Conservation (phyloP, 1,284 basidiomycete genomes). For the Melampsora larici-populina region DNA sequence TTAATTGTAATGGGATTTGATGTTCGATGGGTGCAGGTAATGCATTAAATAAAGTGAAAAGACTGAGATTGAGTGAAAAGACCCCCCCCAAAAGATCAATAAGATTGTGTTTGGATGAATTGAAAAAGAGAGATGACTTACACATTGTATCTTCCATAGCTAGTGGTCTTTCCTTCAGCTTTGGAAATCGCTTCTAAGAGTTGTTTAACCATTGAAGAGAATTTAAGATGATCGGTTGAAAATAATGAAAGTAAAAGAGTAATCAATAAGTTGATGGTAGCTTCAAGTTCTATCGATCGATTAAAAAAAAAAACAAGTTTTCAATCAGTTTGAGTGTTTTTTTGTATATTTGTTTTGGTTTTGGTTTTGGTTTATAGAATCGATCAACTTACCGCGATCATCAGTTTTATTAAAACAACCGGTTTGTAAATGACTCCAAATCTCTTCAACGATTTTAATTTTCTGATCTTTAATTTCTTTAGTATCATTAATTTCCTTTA, state of each 20-base stretch:
- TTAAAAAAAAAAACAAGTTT: not conserved
- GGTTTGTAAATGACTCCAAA: conserved; percentile 33
- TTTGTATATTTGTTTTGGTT: not conserved
- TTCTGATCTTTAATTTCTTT: conserved; percentile 28
- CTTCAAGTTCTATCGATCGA: conserved; percentile 36
- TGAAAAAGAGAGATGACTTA: not conserved
- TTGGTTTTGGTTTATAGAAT: not conserved
- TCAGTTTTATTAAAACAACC: conserved; percentile 37
- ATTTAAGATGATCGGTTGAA: conserved; percentile 10
- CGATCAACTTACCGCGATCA: conserved; percentile 31
- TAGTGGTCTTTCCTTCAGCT: conserved; percentile 36
- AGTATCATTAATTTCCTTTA: conserved; percentile 17
- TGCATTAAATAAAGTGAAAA: conserved; percentile 29
- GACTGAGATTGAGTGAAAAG: conserved; percentile 4
- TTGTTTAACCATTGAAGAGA: conserved; percentile 11
- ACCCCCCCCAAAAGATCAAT: too few relatives aligned
- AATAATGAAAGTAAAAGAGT: conserved; percentile 37
- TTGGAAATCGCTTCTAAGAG: conserved; percentile 34
- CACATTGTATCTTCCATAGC: conserved; percentile 42
- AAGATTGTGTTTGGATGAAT: not conserved
- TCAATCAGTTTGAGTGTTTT: not conserved
- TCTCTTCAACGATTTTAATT: conserved; percentile 23
- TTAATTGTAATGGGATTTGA: conserved; percentile 20
- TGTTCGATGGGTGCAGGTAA: conserved; percentile 11
- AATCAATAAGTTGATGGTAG: conserved; percentile 33